Conservation (phyloP, 106 monocot species). For the Vanilla planifolia region DNA sequence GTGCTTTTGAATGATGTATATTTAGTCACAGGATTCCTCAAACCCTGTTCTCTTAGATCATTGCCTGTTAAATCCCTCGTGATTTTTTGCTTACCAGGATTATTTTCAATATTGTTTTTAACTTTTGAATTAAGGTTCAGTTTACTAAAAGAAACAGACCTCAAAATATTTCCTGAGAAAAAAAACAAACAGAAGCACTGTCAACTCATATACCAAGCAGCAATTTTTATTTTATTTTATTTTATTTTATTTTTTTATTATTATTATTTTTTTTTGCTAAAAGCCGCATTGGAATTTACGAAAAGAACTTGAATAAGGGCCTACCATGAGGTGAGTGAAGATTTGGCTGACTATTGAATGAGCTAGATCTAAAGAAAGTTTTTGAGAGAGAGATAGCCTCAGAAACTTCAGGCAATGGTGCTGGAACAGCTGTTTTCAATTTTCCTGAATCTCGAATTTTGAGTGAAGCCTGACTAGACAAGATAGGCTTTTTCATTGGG, state of each 20-base stretch:
- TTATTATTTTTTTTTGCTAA: too few species aligned
- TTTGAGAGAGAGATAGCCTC: slow-evolving; percentile 17
- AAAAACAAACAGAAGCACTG: neutral
- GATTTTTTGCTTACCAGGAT: slow-evolving; percentile 26
- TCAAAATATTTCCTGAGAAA: slow-evolving; percentile 33
- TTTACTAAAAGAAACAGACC: slow-evolving; percentile 38
- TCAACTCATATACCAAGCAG: neutral
- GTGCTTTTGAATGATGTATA: slow-evolving; percentile 36
- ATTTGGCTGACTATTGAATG: slow-evolving; percentile 11
- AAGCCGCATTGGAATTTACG: neutral
- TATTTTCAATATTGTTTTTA: slow-evolving; percentile 26
- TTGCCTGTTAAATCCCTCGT: slow-evolving; percentile 15
- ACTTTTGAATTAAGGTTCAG: slow-evolving; percentile 34
- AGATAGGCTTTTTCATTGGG: slow-evolving; percentile 21
- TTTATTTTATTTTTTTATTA: too few species aligned
- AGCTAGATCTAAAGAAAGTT: slow-evolving; percentile 10
- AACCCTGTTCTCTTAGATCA: slow-evolving; percentile 21
- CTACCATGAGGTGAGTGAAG: slow-evolving; percentile 47
- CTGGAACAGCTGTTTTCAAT: slow-evolving; percentile 13
- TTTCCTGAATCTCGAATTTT: slow-evolving; percentile 38
- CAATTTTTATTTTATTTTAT: too few species aligned
- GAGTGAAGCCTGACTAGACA: slow-evolving; percentile 47
- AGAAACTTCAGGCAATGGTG: slow-evolving; percentile 9
- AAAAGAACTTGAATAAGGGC: neutral
- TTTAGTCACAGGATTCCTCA: slow-evolving; percentile 18